phyloP scores from a whole-genome alignment of 2,329 filamentous ascomycete genomes.

The Fusarium sp. region DNA sequence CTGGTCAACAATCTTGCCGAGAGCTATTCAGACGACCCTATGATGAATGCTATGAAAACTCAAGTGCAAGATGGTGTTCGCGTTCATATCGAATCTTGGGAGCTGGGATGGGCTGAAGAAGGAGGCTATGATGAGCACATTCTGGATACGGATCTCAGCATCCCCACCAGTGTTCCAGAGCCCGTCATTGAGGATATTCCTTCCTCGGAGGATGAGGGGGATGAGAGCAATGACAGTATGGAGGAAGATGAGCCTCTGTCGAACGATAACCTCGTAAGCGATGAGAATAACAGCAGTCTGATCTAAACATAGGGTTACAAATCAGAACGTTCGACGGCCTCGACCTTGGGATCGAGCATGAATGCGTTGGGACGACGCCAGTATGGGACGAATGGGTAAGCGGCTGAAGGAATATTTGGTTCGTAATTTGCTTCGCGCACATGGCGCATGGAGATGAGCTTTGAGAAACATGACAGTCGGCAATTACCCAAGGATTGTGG shows the following conservation, averaged over 20 bases:
- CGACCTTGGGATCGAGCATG: not conserved
- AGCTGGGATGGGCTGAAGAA: not conserved
- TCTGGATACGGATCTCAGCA: not conserved
- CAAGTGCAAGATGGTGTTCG: not conserved
- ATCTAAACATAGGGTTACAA: no score
- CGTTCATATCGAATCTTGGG: not conserved
- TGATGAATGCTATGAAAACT: not conserved
- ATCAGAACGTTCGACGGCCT: not conserved
- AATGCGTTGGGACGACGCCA: not conserved
- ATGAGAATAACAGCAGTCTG: no score
- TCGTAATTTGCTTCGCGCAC: not conserved
- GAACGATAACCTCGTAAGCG: no score
- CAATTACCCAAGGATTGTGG: not conserved
- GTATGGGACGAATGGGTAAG: not conserved
- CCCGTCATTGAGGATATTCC: not conserved
- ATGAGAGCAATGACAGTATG: not conserved
- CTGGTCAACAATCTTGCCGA: constrained; percentile 2
- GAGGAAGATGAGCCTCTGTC: not conserved
- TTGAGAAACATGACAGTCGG: not conserved
- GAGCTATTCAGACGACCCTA: not conserved
- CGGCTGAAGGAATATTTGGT: not conserved
- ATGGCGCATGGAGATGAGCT: not conserved
- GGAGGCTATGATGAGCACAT: not conserved
- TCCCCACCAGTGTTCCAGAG: not conserved
- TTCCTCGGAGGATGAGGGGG: not conserved